Conservation (phyloP, 148 eudicot genomes). For the Camellia lanceoleosa region DNA sequence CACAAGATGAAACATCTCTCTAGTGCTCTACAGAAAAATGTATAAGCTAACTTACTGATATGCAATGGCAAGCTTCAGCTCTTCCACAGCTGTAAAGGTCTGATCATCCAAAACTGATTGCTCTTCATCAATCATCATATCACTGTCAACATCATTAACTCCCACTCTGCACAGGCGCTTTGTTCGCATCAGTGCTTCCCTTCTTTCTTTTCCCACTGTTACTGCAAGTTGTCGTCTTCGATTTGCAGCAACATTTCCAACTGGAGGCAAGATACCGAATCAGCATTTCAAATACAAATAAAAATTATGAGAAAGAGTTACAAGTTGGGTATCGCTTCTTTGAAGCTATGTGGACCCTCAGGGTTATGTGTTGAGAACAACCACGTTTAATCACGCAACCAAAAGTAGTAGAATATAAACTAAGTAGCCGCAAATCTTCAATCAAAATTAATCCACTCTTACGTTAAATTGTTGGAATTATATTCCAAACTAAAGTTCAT, state of each 20-base stretch:
- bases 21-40: neutral
- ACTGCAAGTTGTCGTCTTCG: constrained; percentile 74
- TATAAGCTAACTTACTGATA: constrained; percentile 44
- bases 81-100: constrained; percentile 74
- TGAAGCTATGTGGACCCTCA: no score
- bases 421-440: neutral
- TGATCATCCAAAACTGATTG: constrained; percentile 71
- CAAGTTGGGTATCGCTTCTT: neutral
- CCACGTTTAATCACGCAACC: no score
- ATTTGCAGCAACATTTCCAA: constrained; percentile 73
- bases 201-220: constrained; percentile 74
- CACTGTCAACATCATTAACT: constrained; percentile 45
- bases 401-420: neutral
- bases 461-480: neutral
- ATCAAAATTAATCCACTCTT: neutral
- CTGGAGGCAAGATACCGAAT: constrained; percentile 26
- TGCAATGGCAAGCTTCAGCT: constrained; percentile 52
- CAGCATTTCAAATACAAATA: neutral
- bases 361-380: no score
- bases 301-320: neutral
- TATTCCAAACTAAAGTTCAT: neutral
- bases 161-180: constrained; percentile 86
- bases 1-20: neutral
- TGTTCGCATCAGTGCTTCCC: constrained; percentile 78
- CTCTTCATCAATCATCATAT: constrained; percentile 82